Percentiles rank a stretch among this genome's conserved stretches.
Conservation (phyloP, 164 flowering plant species). For the Litsea cubeba region DNA sequence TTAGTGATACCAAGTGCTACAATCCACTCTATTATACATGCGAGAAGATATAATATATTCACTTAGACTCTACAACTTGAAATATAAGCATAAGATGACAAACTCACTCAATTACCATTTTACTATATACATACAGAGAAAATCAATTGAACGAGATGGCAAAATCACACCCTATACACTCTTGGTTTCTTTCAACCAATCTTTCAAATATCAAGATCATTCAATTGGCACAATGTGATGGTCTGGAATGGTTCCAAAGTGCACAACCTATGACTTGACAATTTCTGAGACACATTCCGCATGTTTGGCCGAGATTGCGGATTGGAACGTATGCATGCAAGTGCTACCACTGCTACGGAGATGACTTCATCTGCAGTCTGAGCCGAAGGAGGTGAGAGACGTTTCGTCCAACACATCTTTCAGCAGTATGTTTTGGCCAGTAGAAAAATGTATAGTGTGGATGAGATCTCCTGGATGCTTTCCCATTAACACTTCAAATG, state of each 20-base stretch:
- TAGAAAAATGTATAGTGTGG: background rate
- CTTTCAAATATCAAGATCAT: background rate
- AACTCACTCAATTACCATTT: no score
- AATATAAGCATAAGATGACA: no score
- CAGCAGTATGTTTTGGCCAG: background rate
- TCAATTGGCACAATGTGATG: background rate
- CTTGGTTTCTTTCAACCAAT: no score
- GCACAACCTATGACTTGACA: background rate
- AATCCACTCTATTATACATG: no score
- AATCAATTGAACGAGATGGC: no score
- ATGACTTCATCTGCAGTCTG: background rate
- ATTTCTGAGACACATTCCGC: constrained; percentile 1
- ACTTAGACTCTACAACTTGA: no score
- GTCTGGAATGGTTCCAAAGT: background rate
- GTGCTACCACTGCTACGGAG: background rate
- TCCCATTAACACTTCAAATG: constrained; percentile 7
- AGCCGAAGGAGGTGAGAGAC: background rate
- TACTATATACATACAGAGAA: no score
- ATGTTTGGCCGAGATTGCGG: constrained; percentile 14
- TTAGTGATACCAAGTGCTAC: no score
- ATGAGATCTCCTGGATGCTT: constrained; percentile 11
- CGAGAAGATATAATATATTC: no score
- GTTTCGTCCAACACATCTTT: constrained; percentile 5
- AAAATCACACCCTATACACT: no score
- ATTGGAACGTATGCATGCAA: constrained; percentile 8